Conservation (phyloP, 192 early-diverging fungal species). For the Phlyctochytrium arcticum region DNA sequence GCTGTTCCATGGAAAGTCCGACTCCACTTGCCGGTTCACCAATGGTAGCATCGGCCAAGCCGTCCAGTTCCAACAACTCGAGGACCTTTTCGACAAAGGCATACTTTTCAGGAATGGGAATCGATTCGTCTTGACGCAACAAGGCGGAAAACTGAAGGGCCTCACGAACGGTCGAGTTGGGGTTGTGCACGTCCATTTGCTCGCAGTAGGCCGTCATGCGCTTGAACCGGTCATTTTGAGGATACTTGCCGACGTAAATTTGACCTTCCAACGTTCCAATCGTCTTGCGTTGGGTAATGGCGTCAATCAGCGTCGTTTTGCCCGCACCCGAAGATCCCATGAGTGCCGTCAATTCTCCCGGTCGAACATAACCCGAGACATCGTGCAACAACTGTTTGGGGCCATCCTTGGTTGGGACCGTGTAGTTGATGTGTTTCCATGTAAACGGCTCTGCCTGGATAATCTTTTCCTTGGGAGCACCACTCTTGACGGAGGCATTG, state of each 20-base stretch:
- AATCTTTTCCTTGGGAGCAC: background rate
- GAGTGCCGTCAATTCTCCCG: conserved; percentile 73
- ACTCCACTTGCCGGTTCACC: conserved; percentile 68
- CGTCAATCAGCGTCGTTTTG: conserved; percentile 50
- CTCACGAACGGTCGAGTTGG: conserved; percentile 63
- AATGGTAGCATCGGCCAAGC: conserved; percentile 68
- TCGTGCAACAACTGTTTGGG: conserved; percentile 62
- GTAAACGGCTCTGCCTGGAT: conserved; percentile 17
- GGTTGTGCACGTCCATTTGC: conserved; percentile 57
- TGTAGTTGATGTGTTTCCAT: conserved; percentile 58
- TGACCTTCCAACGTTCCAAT: conserved; percentile 38
- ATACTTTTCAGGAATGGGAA: conserved; percentile 64
- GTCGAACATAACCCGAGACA: conserved; percentile 68
- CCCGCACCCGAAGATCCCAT: conserved; percentile 52
- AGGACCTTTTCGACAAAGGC: conserved; percentile 76
- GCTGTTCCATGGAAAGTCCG: conserved; percentile 81
- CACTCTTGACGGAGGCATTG: background rate
- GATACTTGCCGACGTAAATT: conserved; percentile 53
- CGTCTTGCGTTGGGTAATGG: conserved; percentile 54
- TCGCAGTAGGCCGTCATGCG: conserved; percentile 65
- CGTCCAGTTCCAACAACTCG: conserved; percentile 66
- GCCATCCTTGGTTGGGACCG: conserved; percentile 59
- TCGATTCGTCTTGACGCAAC: conserved; percentile 45
- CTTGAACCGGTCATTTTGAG: conserved; percentile 23
- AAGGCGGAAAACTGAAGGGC: conserved; percentile 63